phyloP scores from a whole-genome alignment of 306 rosid genomes.

The barrel medic (Medicago truncatula) region MtrunA17r5.0-ANR NC_053042.1:44038501-44039000 shows the following conservation, averaged over 20 bases:
- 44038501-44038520: constrained; percentile 11
- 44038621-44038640: constrained; percentile 29
- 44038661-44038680: constrained; percentile 26
- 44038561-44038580: constrained; percentile 16
- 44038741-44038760: constrained; percentile 14
- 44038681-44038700: constrained; percentile 21
- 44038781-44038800: not conserved
- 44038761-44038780: constrained; percentile 20
- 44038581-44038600: not conserved
- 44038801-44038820: too few species aligned
- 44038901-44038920: constrained; percentile 10
- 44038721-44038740: constrained; percentile 1
- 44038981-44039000: constrained; percentile 83
- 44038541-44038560: constrained; percentile 15
- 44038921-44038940: constrained; percentile 24
- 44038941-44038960: constrained; percentile 49
- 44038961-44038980: constrained; percentile 78
- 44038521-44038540: constrained; percentile 4
- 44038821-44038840: too few species aligned
- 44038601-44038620: constrained; percentile 39
- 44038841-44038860: not conserved
- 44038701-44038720: constrained; percentile 19
- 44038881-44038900: not conserved
- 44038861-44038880: constrained; percentile 28
- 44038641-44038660: constrained; percentile 24